Conservation (phyloP, 345 rosid species). For the Gossypium mustelinum region DNA sequence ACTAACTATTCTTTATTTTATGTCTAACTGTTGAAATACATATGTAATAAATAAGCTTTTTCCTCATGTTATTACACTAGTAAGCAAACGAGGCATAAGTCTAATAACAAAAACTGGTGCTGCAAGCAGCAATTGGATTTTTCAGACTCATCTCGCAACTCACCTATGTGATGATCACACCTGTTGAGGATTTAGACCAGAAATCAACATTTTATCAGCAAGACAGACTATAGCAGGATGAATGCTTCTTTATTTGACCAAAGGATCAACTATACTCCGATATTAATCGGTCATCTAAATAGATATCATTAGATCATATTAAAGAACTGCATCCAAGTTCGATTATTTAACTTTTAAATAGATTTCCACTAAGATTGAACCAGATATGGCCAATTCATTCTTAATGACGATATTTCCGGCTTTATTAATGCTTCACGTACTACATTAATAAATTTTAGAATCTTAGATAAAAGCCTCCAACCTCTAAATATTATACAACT, state of each 20-base stretch:
- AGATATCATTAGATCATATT: not conserved
- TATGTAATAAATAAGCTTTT: no score
- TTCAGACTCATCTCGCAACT: conserved; percentile 1
- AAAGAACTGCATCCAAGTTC: not conserved
- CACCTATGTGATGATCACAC: not conserved
- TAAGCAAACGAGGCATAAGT: no score
- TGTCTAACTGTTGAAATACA: no score
- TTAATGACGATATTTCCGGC: not conserved
- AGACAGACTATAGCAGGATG: not conserved
- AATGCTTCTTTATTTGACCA: conserved; percentile 1
- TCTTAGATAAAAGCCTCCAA: not conserved
- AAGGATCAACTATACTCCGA: not conserved
- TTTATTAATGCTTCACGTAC: not conserved
- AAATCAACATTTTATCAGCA: not conserved
- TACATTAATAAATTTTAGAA: not conserved
- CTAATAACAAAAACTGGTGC: not conserved
- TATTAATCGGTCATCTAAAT: not conserved
- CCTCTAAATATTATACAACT: not conserved
- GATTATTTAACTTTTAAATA: not conserved
- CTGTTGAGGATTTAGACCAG: not conserved
- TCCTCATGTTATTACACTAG: no score
- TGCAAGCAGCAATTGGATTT: not conserved
- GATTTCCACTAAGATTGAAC: not conserved
- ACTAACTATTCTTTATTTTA: no score
- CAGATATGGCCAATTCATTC: not conserved